phyloP scores from a whole-genome alignment of 2,329 filamentous ascomycete genomes.

The Cordyceps cicadae region DNA sequence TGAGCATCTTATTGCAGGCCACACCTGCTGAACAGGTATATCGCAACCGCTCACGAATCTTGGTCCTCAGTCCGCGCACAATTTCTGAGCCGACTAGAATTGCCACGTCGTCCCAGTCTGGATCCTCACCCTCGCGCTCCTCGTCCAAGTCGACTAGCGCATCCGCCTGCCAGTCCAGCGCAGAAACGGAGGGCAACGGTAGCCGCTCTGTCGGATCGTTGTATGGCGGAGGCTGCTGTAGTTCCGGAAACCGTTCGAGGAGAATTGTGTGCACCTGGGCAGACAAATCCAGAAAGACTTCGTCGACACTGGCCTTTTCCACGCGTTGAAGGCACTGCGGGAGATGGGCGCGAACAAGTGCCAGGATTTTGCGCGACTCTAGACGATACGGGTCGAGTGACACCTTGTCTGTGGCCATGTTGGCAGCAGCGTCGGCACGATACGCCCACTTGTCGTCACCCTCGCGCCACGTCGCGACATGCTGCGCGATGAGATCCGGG shows the following conservation, averaged over 20 bases:
- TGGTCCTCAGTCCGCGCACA: slow-evolving; percentile 62
- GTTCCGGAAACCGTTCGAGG: slow-evolving; percentile 66
- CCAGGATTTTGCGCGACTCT: slow-evolving; percentile 74
- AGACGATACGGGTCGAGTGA: slow-evolving; percentile 86
- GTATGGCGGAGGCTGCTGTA: slow-evolving; percentile 58
- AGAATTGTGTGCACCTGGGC: slow-evolving; percentile 71
- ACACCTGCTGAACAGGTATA: slow-evolving; percentile 93
- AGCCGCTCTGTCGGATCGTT: slow-evolving; percentile 64
- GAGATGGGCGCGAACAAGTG: slow-evolving; percentile 65
- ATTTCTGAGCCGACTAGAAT: slow-evolving; percentile 86
- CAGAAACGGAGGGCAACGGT: slow-evolving; percentile 59
- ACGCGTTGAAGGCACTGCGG: slow-evolving; percentile 60
- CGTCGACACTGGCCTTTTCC: slow-evolving; percentile 92
- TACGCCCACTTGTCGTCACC: slow-evolving; percentile 91
- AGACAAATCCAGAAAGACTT: slow-evolving; percentile 89
- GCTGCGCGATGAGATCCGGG: slow-evolving; percentile 74
- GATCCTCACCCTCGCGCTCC: slow-evolving; percentile 68
- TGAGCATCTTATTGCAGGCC: slow-evolving; percentile 87
- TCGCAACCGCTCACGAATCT: slow-evolving; percentile 60
- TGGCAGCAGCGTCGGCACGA: slow-evolving; percentile 66
- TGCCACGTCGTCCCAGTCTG: slow-evolving; percentile 93
- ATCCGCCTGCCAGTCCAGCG: slow-evolving; percentile 76
- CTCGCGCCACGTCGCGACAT: slow-evolving; percentile 91
- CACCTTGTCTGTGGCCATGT: slow-evolving; percentile 85
- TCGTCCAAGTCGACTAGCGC: slow-evolving; percentile 72